Percentiles rank a stretch among this genome's conserved stretches.
Conservation (phyloP, 257 asterid species). For the Nicotiana obtusifolia region DNA sequence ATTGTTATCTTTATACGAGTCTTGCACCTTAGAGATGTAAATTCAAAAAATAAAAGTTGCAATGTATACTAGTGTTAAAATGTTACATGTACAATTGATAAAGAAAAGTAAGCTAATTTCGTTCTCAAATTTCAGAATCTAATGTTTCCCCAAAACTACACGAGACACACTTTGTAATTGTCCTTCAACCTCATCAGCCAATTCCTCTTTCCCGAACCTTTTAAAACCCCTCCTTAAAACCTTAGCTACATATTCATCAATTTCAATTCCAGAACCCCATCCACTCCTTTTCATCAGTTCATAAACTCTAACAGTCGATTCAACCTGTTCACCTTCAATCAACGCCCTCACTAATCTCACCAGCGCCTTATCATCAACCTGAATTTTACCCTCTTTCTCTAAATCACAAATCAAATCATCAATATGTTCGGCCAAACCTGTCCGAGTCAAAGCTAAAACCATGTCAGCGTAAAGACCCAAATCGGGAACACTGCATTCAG, state of each 20-base stretch:
- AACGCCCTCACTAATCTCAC: conserved; percentile 62
- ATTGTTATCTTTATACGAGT: no score
- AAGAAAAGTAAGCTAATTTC: neutral
- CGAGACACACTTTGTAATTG: conserved; percentile 37
- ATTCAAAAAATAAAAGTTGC: no score
- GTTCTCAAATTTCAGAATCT: neutral
- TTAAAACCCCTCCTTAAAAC: conserved; percentile 70
- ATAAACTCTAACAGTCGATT: conserved; percentile 71
- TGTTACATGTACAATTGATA: neutral
- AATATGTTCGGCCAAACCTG: conserved; percentile 48
- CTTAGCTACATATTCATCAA: conserved; percentile 70
- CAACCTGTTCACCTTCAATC: conserved; percentile 53
- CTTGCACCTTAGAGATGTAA: no score
- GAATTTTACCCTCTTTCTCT: conserved; percentile 44
- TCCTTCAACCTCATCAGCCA: conserved; percentile 71
- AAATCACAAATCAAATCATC: conserved; percentile 43
- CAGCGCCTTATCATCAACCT: conserved; percentile 52
- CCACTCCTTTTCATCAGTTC: conserved; percentile 60
- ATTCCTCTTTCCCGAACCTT: conserved; percentile 54
- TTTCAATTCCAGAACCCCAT: conserved; percentile 33
- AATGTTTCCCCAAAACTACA: conserved; percentile 36
- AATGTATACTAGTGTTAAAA: neutral
- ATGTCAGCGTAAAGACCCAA: conserved; percentile 56
- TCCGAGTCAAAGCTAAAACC: conserved; percentile 44
- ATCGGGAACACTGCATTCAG: conserved; percentile 54